phyloP scores from a whole-genome alignment of 169 alveolate genomes.

The Theileria annulata region DNA sequence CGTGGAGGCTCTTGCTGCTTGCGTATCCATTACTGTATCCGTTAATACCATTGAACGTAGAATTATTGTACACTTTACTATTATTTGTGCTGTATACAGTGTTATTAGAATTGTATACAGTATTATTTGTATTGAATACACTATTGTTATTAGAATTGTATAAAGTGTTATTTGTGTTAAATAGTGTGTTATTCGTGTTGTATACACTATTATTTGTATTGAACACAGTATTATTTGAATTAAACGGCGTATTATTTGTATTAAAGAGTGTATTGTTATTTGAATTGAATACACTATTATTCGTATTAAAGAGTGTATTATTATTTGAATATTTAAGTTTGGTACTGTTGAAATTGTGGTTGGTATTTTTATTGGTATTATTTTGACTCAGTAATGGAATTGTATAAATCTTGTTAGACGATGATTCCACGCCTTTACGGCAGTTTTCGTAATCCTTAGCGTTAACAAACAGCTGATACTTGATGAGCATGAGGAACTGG shows the following conservation, averaged over 20 bases:
- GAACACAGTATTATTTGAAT: not conserved
- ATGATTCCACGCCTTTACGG: slow-evolving; percentile 72
- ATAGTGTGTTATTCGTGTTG: not conserved
- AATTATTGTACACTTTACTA: not conserved
- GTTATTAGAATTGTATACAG: not conserved
- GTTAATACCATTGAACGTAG: not conserved
- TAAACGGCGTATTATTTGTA: not conserved
- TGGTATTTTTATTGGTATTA: not conserved
- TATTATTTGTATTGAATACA: not conserved
- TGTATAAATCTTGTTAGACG: slow-evolving; percentile 48
- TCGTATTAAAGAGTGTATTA: not conserved
- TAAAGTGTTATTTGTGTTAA: too few relatives aligned
- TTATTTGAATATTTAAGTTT: not conserved
- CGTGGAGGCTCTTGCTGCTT: not conserved
- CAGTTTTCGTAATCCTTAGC: slow-evolving; percentile 85
- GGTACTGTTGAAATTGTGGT: not conserved
- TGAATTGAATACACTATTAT: not conserved
- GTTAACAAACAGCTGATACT: slow-evolving; percentile 84
- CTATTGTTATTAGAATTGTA: not conserved
- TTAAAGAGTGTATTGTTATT: not conserved
- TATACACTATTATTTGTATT: not conserved
- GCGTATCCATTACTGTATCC: not conserved
- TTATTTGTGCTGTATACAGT: not conserved
- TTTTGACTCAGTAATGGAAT: slow-evolving; percentile 21
- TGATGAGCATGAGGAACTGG: slow-evolving; percentile 81